phyloP scores from a whole-genome alignment of 257 asterid genomes.

The Cruciata laevipes region DNA sequence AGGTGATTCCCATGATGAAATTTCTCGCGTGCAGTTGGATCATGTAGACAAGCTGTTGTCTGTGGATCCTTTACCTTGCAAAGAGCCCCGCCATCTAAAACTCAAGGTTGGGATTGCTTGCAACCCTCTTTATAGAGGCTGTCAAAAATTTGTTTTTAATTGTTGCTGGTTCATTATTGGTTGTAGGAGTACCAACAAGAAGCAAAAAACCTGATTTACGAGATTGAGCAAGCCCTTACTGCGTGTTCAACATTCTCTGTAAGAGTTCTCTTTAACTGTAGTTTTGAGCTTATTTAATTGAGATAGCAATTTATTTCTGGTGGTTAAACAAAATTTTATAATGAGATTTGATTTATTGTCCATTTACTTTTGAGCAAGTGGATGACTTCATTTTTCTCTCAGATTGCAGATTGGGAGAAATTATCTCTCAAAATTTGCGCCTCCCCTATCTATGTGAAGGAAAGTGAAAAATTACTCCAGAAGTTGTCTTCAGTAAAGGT shows the following conservation, averaged over 20 bases:
- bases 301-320: background rate
- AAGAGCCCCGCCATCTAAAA: slow-evolving; percentile 44
- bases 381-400: slow-evolving; percentile 12
- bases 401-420: slow-evolving; percentile 69
- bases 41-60: slow-evolving; percentile 51
- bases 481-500: slow-evolving; percentile 79
- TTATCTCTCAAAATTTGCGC: slow-evolving; percentile 42
- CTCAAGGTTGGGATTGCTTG: slow-evolving; percentile 51
- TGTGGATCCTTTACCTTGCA: slow-evolving; percentile 46
- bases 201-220: slow-evolving; percentile 52
- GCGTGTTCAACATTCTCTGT: slow-evolving; percentile 43
- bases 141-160: background rate
- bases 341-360: background rate
- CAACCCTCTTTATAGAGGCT: background rate
- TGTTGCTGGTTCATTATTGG: slow-evolving; percentile 13
- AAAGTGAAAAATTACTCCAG: slow-evolving; percentile 49
- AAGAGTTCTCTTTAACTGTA: slow-evolving; percentile 28
- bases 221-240: slow-evolving; percentile 54
- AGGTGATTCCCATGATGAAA: slow-evolving; percentile 24
- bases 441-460: slow-evolving; percentile 50
- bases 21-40: slow-evolving; percentile 49
- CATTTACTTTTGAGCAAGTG: background rate
- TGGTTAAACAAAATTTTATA: background rate
- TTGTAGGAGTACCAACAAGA: slow-evolving; percentile 54
- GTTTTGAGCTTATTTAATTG: background rate